These are phyloP conservation scores for Ascochyta koolunga DNA, from an alignment of 2,329 filamentous ascomycete genomes.

Conservation along the genomic window DNA sequence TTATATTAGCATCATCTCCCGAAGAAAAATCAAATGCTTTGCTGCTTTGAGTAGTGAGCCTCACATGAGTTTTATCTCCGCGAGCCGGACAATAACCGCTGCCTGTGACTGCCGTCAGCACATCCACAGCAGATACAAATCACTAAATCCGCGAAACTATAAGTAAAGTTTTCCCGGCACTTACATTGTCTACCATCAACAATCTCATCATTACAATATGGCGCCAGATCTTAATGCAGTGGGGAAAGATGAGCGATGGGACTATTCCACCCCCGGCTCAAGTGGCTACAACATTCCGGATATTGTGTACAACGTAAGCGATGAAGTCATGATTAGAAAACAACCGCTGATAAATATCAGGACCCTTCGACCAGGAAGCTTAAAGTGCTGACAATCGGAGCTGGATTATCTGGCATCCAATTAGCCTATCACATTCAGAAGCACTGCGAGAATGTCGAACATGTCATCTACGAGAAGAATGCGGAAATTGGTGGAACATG, in stretches of 20 bases:
- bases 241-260: constrained; percentile 43
- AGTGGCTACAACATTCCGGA: constrained; percentile 51
- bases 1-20: too few species aligned
- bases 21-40: too few species aligned
- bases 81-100: too few species aligned
- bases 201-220: constrained; percentile 33
- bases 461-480: constrained; percentile 58
- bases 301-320: constrained; percentile 44
- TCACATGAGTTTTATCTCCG: too few species aligned
- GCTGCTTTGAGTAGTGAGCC: too few species aligned
- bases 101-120: too few species aligned
- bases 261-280: constrained; percentile 53
- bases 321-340: neutral
- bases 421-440: constrained; percentile 58
- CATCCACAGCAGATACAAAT: too few species aligned
- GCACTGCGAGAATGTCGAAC: constrained; percentile 51
- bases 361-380: constrained; percentile 42
- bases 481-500: constrained; percentile 53
- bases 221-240: constrained; percentile 52
- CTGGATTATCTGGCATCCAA: constrained; percentile 55
- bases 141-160: too few species aligned
- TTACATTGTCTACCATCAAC: too few species aligned
- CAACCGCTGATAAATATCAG: neutral
- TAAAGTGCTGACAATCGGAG: constrained; percentile 56
- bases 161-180: too few species aligned